Base-by-base conservation (phyloP, 306 rosid genomes). In the Styphnolobium japonicum region DNA sequence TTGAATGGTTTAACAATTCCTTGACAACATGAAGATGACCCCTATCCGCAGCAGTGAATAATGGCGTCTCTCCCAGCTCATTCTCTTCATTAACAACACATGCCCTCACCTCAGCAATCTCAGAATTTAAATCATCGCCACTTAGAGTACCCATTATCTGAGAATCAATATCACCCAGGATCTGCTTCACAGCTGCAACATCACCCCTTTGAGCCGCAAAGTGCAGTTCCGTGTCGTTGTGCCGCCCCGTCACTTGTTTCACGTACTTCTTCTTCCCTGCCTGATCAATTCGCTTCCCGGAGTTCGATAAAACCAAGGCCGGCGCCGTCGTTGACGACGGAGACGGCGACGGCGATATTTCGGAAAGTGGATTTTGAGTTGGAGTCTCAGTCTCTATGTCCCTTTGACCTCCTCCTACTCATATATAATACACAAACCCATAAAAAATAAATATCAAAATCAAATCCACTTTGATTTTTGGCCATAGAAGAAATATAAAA, bases 181-280 rank as follows among this genome's bases (percentile, higher is more conserved):
- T 89, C 97, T 90, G 92, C 86, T 82, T 87, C 79, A 96, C 97
- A 0, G 97, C 99, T 4, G 87, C 90, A 43, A 93, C 92, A 88
- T 96, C 98, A 0, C 96, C 99, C 34, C 92, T 84, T 80, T 93
- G 99, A 72, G 99, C 98, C 15, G 99, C 99, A 70, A 96, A 76
- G 85, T 96, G 99, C n/a, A 96, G 94, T 75, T 90, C 94, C 0
- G 99, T 96, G 68, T 93, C 99, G 86, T 93, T 96, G 85, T 91
- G 96, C 68, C 99, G 86, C 21, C 99, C 99, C 2, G 99, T 96
- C 75, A 96, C 99, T 53, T 96, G 99, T 86, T 93, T 96, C 87
- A 96, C 98, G 61, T 96, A 96, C 87, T 91, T 96, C 91, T 96
- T 96, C 92, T 80, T 93, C 64, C 99, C 98, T 0, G 97, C 96